phyloP scores from a whole-genome alignment of 2,329 filamentous ascomycete genomes.

The Fusarium bulbicola region DNA sequence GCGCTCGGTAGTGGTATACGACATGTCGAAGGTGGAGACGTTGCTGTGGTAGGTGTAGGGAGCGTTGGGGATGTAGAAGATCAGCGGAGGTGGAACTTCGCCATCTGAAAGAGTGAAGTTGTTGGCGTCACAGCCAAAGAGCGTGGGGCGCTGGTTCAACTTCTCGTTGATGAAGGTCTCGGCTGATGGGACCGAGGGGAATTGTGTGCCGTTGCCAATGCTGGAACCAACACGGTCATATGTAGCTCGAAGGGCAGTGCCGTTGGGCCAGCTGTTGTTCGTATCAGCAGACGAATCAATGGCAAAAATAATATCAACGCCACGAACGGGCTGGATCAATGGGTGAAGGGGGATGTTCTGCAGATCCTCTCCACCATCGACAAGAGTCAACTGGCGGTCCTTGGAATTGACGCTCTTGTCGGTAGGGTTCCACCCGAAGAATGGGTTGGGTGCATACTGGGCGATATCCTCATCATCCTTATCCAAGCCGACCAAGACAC shows the following conservation, averaged over 20 bases:
- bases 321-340: constrained; percentile 58
- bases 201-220: constrained; percentile 62
- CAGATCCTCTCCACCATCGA: constrained; percentile 81
- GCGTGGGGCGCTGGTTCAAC: constrained; percentile 69
- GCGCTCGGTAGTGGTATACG: constrained; percentile 72
- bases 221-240: constrained; percentile 61
- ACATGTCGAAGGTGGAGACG: constrained; percentile 76
- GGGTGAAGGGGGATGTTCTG: constrained; percentile 84
- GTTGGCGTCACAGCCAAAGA: constrained; percentile 70
- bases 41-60: constrained; percentile 83
- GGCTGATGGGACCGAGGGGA: constrained; percentile 66
- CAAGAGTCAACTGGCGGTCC: constrained; percentile 70
- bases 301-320: constrained; percentile 70
- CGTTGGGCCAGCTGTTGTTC: constrained; percentile 66
- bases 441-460: constrained; percentile 70
- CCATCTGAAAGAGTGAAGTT: constrained; percentile 51
- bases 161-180: constrained; percentile 65
- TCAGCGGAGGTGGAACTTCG: constrained; percentile 65
- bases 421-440: constrained; percentile 58
- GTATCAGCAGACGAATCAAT: constrained; percentile 73
- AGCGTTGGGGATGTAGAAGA: constrained; percentile 84
- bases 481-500: constrained; percentile 64
- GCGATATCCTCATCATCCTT: constrained; percentile 77
- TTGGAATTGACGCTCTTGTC: constrained; percentile 54
- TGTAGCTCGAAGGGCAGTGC: constrained; percentile 65